These are phyloP conservation scores for Hanseniaspora nectarophila DNA, from an alignment of 805 yeast species.

Conservation along the genomic window DNA sequence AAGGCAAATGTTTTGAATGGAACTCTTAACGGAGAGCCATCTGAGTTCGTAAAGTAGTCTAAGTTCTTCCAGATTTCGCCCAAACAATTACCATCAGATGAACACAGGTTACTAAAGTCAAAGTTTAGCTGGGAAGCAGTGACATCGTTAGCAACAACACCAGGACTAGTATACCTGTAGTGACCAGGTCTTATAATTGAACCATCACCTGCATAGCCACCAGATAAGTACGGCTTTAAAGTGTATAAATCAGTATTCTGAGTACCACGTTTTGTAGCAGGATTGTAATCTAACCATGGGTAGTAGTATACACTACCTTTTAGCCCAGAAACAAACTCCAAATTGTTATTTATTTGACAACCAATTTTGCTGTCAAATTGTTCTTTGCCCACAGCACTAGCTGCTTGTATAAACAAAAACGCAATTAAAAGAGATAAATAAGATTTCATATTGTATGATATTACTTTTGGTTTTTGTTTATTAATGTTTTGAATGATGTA, in stretches of 20 bases:
- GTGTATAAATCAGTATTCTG: background rate
- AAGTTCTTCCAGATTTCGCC: background rate
- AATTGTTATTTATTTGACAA: background rate
- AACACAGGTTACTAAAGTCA: background rate
- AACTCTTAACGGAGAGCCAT: background rate
- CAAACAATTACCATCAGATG: background rate
- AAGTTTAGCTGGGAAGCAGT: background rate
- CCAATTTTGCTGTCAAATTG: background rate
- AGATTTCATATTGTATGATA: background rate
- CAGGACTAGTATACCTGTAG: background rate
- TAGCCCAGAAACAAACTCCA: background rate
- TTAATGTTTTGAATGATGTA: too few species aligned
- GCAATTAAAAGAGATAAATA: background rate
- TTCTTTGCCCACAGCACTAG: background rate
- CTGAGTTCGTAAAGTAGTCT: background rate
- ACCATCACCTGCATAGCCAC: conserved; percentile 4
- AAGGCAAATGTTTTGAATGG: conserved; percentile 2
- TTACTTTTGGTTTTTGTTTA: too few species aligned
- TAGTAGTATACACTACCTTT: conserved; percentile 6
- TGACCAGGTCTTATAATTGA: background rate
- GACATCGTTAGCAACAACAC: background rate
- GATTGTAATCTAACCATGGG: background rate
- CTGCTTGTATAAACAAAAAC: background rate
- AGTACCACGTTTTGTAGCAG: background rate
- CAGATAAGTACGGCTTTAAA: background rate